A percentile compares a stretch with the other conserved stretches of the same genome.
Conservation (phyloP, 805 yeast genomes). For the Yarrowia hollandica region DNA sequence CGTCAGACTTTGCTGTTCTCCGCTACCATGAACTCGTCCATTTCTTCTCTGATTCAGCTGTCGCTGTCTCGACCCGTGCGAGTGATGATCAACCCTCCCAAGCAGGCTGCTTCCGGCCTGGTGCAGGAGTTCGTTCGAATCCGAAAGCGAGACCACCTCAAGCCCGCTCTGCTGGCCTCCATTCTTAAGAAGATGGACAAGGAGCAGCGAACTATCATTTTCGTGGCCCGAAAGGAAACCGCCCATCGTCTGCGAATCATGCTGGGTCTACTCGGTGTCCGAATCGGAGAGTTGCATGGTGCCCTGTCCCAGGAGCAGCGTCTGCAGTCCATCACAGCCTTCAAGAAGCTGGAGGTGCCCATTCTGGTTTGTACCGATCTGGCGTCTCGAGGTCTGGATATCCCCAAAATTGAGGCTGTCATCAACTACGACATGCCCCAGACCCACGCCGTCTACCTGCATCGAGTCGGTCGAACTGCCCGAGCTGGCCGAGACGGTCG, state of each 20-base stretch:
- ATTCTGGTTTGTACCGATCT: constrained; percentile 93
- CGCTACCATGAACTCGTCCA: constrained; percentile 96
- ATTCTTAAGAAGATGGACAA: constrained; percentile 68
- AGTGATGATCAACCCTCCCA: constrained; percentile 95
- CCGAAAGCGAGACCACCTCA: constrained; percentile 79
- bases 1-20: constrained; percentile 94
- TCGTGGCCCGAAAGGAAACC: constrained; percentile 85
- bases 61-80: constrained; percentile 89
- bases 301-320: constrained; percentile 89
- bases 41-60: constrained; percentile 81
- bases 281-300: constrained; percentile 79
- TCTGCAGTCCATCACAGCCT: constrained; percentile 74
- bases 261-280: constrained; percentile 71
- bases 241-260: constrained; percentile 89
- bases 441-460: constrained; percentile 84
- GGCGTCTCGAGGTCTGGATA: constrained; percentile 99
- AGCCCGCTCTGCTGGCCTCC: constrained; percentile 78
- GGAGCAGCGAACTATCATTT: constrained; percentile 77
- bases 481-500: constrained; percentile 98
- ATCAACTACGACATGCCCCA: constrained; percentile 96
- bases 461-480: constrained; percentile 99
- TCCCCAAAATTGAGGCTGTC: constrained; percentile 94
- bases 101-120: constrained; percentile 86
- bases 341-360: constrained; percentile 80
- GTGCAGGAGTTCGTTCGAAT: constrained; percentile 93